Base-by-base conservation (phyloP, 805 yeast genomes). In the Candida golubevii region DNA sequence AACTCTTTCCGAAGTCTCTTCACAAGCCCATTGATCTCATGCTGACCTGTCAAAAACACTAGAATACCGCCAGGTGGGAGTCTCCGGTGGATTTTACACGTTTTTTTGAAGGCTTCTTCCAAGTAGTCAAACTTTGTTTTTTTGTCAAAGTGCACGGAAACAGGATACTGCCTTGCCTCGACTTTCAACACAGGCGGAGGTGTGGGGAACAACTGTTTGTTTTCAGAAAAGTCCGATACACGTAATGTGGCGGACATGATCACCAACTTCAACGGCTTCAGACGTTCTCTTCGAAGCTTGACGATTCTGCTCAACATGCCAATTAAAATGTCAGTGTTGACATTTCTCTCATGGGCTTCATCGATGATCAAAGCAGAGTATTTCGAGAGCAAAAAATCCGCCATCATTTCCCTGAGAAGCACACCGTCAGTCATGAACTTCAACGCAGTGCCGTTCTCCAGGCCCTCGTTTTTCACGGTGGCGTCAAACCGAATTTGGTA, bases 221-320 rank as follows among this genome's bases (percentile, higher is more conserved):
- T 93, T 56, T 89, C 95, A 41, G 96, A 80, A 59, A 93, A 93
- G 62, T 93, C 99, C 12, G 91, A 68, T 0, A 93, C 98, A 56
- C 98, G 75, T 47, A 93, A 74, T 0, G 99, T 93, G 13, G 99
- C 99, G 36, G 98, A 90, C 99, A 93, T 93, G 55, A 93, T 83
- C 26, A 93, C 78, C 46, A 93, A 66, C 61, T 91, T 93, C 47
- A 93, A 71, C 10, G 85, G 89, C 49, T 75, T 79, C 56, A 66
- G 63, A 27, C 67, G 70, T 49, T 77, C 73, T 44, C 75, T 56
- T 57, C 99, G 79, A 33, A 91, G 72, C 51, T 75, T 79, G 48
- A 88, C 78, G 13, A 90, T 84, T 54, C 99, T 80, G 59, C 96
- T 88, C 41, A 93, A 70, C 84, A 93, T 85, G 38, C 99, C 99